Percentiles rank a stretch among this genome's conserved stretches.
Conservation (phyloP, 2,329 filamentous ascomycete genomes). For the Colletotrichum tropicicola region DNA sequence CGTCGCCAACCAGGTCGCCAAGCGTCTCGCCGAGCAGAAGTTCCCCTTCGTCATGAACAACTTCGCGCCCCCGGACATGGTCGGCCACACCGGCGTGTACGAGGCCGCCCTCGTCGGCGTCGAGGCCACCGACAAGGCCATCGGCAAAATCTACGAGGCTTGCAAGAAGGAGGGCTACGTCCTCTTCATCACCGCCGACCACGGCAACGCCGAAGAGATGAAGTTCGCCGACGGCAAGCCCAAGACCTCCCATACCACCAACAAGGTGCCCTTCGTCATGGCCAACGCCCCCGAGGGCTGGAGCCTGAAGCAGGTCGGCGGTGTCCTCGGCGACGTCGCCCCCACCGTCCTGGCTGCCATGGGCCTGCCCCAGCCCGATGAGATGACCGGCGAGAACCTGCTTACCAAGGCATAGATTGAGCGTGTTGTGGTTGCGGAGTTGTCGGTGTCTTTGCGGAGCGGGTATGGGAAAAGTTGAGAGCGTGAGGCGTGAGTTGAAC, state of each 20-base stretch:
- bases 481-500: conserved; percentile 19
- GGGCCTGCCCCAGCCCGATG: conserved; percentile 88
- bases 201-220: conserved; percentile 99
- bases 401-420: conserved; percentile 69
- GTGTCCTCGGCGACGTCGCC: conserved; percentile 96
- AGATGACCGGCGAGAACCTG: conserved; percentile 90
- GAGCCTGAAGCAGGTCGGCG: conserved; percentile 78
- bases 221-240: conserved; percentile 94
- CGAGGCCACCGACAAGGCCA: conserved; percentile 90
- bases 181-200: conserved; percentile 95
- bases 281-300: conserved; percentile 92
- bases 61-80: conserved; percentile 99
- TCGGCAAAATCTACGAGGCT: conserved; percentile 89
- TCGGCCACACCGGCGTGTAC: conserved; percentile 97
- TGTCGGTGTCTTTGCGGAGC: conserved; percentile 21
- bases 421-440: conserved; percentile 4
- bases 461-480: conserved; percentile 28
- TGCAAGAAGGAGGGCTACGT: conserved; percentile 95
- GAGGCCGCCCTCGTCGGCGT: conserved; percentile 89
- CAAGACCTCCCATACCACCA: conserved; percentile 97
- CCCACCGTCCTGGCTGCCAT: conserved; percentile 92
- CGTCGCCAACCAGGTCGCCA: conserved; percentile 88
- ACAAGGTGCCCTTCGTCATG: conserved; percentile 98
- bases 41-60: conserved; percentile 99
- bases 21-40: conserved; percentile 84